Conservation (phyloP, 805 yeast genomes). For the Danielia reshetovae region DNA sequence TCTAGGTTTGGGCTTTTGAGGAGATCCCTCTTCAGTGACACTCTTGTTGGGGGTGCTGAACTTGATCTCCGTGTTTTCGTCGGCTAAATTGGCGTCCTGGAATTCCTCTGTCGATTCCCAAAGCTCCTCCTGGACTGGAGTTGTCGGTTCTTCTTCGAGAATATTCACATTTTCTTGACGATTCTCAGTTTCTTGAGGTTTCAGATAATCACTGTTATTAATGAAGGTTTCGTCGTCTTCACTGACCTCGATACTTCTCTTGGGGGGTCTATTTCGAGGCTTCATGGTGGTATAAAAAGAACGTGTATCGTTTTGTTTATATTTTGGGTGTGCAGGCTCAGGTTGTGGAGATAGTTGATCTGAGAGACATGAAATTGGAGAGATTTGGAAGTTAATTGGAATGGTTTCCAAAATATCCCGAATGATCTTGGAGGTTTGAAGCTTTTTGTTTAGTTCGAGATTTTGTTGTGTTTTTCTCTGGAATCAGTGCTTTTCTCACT, state of each 20-base stretch:
- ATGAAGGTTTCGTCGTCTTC: constrained; percentile 30
- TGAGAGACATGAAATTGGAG: too few relatives aligned
- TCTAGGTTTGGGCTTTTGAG: background rate
- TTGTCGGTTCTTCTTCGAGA: too few relatives aligned
- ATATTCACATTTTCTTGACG: background rate
- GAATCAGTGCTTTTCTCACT: constrained; percentile 4
- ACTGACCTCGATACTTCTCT: constrained; percentile 12
- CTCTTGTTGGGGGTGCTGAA: background rate
- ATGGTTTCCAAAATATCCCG: too few relatives aligned
- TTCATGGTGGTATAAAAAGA: constrained; percentile 6
- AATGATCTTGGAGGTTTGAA: too few relatives aligned
- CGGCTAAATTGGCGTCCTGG: background rate
- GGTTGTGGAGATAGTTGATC: background rate
- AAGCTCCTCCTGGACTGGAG: background rate
- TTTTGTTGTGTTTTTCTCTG: too few relatives aligned
- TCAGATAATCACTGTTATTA: constrained; percentile 36
- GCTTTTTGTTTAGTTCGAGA: too few relatives aligned
- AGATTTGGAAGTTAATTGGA: too few relatives aligned
- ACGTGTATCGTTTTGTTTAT: constrained; percentile 3
- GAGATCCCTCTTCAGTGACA: background rate
- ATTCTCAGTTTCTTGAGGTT: background rate
- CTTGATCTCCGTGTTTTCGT: background rate
- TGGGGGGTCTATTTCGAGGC: constrained; percentile 6
- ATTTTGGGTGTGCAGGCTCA: background rate
- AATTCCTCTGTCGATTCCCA: background rate